Evolutionary conservation across 768 basidiomycete genomes (phyloP), one percentile per base, ranked within the genome.

Genomic region (Cyclocybe cylindracea): DNA sequence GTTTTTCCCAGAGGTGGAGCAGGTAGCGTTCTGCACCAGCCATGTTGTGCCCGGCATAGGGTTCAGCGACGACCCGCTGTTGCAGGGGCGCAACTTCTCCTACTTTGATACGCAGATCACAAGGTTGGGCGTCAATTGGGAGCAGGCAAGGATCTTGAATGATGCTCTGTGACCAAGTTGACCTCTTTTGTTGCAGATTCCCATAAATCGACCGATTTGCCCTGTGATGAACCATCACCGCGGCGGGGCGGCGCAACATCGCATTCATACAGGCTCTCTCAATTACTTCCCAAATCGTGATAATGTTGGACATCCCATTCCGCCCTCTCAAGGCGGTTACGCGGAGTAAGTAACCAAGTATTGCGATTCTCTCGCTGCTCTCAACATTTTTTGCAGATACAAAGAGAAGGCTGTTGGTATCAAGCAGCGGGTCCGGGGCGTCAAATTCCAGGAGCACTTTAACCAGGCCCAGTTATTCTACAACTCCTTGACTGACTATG

Each of bases 221-320:
- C 90, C 89, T 1, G 82, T 90, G 31, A 66, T 89, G 68, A 89
- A 85, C 59, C 76, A 82, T 52, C 72, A 87, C 38, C 82, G 87
- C 36, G 86, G 85, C 58, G 88, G 89, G 1, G 63, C 74, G 54
- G 66, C 69, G 50, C 78, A 85, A 43, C 77, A 80, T 53, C 79
- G 72, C 29, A 89, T 89, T 51, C 71, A 75, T 39, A 82, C 78
- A 61, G 79, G 78, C 46, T 66, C 54, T 4, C 68, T 87, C 60
- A 93, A 93, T 59, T 95, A 95, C 62, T 89, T 83, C 80, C 94
- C 94, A 0, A 94, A 94, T 63, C 80, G 93, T 9, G 76, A 79
- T 40, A 65, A 73, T 9, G 63, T 73, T 5, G 78, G 75, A 10
- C 69, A 67, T 10, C 85, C 86, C 0, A 75, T 78, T 10, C 65